Base-by-base conservation (phyloP, 108 stramenopile species). In the Skeletonema costatum region DNA sequence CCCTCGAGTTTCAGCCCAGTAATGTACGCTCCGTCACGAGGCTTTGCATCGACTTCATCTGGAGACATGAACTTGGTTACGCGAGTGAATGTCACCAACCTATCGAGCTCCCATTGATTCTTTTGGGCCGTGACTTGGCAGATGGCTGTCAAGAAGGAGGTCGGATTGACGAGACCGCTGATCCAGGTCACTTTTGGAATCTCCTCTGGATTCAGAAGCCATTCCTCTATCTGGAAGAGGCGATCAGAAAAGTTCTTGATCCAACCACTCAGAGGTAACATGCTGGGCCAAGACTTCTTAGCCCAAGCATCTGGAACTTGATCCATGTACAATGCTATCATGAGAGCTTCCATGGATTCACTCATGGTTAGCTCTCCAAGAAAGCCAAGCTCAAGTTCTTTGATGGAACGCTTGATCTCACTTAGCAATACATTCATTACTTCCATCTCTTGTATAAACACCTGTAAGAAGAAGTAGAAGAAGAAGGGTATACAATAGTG, bases 351-450 rank as follows among this genome's bases (percentile, higher is more conserved):
- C 95, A 97, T 97, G 14, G 90, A 69, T 51, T 97, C 96, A 48
- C 88, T 89, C 89, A 97, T 96, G 16, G 96, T 95, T 30, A 97
- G 78, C 77, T 95, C 93, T 21, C 96, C 96, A n/a, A 89, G 93
- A 66, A 97, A 94, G 19, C 95, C 96, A 21, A 92, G 74, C 60
- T 90, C 87, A 21, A 97, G 83, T 77, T 97, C 96, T 53, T 83
- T 86, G 35, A 97, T 84, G n/a, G 92, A 94, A 32, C 94, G 91
- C 36, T 77, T 78, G 16, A 97, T 96, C 64, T 94, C 95, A 17
- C 80, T 62, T 17, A 97, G 65, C 5, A 97, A 70, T 2, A 70
- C 75, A 74, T 97, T 96, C 91, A 97, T 94, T 12, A 94, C 85
- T 73, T 96, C 96, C 90, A 95, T 94, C 89, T 97, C 96, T 81